Evolutionary conservation across 495 filamentous ascomycete genomes (phyloP), one percentile per base, ranked within the genome.

Genomic region (Annulohypoxylon nitens): DNA sequence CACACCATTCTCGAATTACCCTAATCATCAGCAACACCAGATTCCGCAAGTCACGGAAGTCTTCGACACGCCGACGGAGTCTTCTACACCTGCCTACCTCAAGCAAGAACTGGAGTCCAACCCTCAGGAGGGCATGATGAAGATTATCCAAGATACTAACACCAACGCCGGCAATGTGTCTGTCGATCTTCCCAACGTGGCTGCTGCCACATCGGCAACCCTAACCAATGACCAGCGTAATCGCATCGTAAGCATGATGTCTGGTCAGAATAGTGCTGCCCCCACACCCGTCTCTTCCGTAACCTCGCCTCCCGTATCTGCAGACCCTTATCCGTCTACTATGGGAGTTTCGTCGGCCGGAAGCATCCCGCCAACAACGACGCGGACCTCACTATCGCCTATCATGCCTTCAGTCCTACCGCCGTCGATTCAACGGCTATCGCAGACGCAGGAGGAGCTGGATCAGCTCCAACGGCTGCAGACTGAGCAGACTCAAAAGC

Each of bases 221-320:
- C 87, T 97, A 26, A 95, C 90, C 20, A 85, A 88, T 50, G 90
- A 93, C 61, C 90, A 97, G 74, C 91, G 93, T 1, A 90, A 90
- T 71, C 86, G 91, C 67, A 92, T 96, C 88, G 87, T 97, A 60
- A 89, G 88, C 60, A 86, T 94, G 43, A 95, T 97, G 85, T 92
- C 92, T 60, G 78, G 70, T 7, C 77, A 74, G 1, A 68, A 36
- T 18, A 76, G 47, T 23, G 36, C 61, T 14, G 41, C 79, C 9
- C 60, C 75, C 7, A 73, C 78, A n/a, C 76, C 80, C 6, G 63
- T 65, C 18, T 54, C 71, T 23, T 61, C 73, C 23, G 58, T 69
- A 5, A 60, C 80, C 41, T 67, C 75, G 33, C 71, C 79, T 14
- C 48, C 64, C 14, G 55, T 69, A 2, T 57, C 81, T 67, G 47